Evolutionary conservation across 1,284 basidiomycete species (phyloP), one percentile per base, ranked within the genome.

Genomic region (Cutaneotrichosporon mucoides): DNA sequence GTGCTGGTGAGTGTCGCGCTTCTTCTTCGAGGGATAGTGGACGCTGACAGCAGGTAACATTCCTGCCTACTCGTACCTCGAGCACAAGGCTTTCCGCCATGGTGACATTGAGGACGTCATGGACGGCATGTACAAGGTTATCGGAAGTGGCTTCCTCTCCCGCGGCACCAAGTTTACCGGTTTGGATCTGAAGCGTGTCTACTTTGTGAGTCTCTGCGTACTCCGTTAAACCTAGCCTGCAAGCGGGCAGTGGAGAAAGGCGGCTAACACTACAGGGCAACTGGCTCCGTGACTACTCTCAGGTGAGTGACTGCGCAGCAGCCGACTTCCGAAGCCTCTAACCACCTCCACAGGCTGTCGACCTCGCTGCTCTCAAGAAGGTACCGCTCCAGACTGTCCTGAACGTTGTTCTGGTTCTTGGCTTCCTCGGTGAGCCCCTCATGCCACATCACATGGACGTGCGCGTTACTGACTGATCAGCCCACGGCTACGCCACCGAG

Each of bases 341-440:
- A 50, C 33, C 13, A 8, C 11, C 41, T 48, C 24, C 55, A 59
- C 58, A 91, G 83, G 92, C 91, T 0, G 86, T 93, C 47, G 92
- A 94, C 78, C 88, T 93, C 51, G 88, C 88, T 3, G 81, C 84
- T 12, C 78, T 92, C 52, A 86, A 89, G 78, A 91, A 92, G 76
- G 73, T 76, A 37, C 76, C 77, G 38, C 81, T 85, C 0, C 76
- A 90, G 84, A 90, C 88, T 0, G 91, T 96, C 71, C 79, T 96
- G 73, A 94, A 93, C 73, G 78, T 95, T 33, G 84, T 86, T 78
- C 92, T 92, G 87, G 88, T 84, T n/a, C 85, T 92, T 51, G 89
- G 90, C n/a, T 90, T 91, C 50, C 64, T 57, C n/a, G 61, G 55
- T 64, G 40, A 12, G 58, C 51, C 3, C 49, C 34, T 3, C 24